Percentiles rank a stretch among this genome's conserved stretches.
These are phyloP conservation scores for Zygosaccharomyces bisporus DNA, from an alignment of 805 yeast genomes.

Conservation along the genomic window DNA sequence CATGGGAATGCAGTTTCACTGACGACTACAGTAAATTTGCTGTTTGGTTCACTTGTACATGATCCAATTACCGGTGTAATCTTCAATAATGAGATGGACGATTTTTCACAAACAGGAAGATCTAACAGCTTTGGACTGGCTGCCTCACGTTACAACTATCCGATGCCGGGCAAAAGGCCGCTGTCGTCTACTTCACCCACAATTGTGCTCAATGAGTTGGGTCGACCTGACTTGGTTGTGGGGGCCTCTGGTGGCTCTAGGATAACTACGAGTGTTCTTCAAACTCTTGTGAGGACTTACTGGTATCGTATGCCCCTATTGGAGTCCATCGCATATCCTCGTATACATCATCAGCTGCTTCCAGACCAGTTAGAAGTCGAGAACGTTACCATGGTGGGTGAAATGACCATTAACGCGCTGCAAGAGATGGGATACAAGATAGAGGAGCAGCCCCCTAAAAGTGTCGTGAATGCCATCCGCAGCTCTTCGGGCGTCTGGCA, in stretches of 20 bases:
- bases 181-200: constrained; percentile 80
- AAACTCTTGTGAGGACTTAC: constrained; percentile 67
- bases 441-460: constrained; percentile 42
- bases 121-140: constrained; percentile 74
- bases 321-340: constrained; percentile 70
- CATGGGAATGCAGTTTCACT: constrained; percentile 75
- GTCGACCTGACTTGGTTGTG: constrained; percentile 58
- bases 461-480: constrained; percentile 57
- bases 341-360: constrained; percentile 84
- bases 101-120: constrained; percentile 69
- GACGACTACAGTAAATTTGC: constrained; percentile 83
- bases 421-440: constrained; percentile 48
- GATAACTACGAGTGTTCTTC: constrained; percentile 77
- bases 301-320: constrained; percentile 56
- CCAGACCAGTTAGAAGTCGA: constrained; percentile 71
- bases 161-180: constrained; percentile 76
- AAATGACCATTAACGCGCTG: constrained; percentile 39
- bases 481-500: constrained; percentile 44
- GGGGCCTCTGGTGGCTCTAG: constrained; percentile 96
- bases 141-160: constrained; percentile 77
- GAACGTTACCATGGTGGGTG: constrained; percentile 40
- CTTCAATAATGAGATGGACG: constrained; percentile 91
- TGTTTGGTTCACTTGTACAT: constrained; percentile 79
- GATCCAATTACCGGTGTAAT: constrained; percentile 81
- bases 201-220: constrained; percentile 48